These are phyloP conservation scores for Wakefieldia striispora DNA, from an alignment of 768 basidiomycete genomes.

Conservation along the genomic window DNA sequence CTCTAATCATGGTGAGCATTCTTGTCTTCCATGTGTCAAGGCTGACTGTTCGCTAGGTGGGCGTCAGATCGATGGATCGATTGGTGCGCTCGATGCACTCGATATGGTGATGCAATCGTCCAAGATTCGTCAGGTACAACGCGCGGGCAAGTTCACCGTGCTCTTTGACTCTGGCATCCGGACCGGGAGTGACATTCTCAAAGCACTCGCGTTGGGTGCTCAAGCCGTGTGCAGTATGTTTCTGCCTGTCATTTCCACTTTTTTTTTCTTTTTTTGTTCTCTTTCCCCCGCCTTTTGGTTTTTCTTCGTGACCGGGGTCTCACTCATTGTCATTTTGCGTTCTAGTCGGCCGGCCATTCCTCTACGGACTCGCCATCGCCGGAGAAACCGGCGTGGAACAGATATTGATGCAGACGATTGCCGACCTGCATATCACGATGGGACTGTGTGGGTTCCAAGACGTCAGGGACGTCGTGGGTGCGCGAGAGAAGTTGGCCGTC, in stretches of 20 bases:
- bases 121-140: slow-evolving; percentile 55
- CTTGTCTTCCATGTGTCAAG: neutral
- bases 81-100: slow-evolving; percentile 70
- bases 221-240: slow-evolving; percentile 47
- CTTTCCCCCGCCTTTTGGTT: no score
- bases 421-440: slow-evolving; percentile 44
- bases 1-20: slow-evolving; percentile 68
- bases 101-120: slow-evolving; percentile 64
- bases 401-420: slow-evolving; percentile 43
- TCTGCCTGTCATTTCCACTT: neutral
- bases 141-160: slow-evolving; percentile 58
- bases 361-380: slow-evolving; percentile 48
- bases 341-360: slow-evolving; percentile 40
- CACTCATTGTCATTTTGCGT: neutral
- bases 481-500: slow-evolving; percentile 33
- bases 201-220: slow-evolving; percentile 57
- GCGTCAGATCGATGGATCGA: slow-evolving; percentile 75
- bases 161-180: slow-evolving; percentile 67
- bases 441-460: slow-evolving; percentile 40
- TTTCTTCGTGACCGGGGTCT: neutral
- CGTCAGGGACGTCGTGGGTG: slow-evolving; percentile 38
- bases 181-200: slow-evolving; percentile 51
- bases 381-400: slow-evolving; percentile 50
- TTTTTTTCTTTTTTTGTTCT: neutral
- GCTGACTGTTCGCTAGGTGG: slow-evolving; percentile 45